phyloP scores from a whole-genome alignment of 352 stramenopile genomes.

The Phytophthora melonis region DNA sequence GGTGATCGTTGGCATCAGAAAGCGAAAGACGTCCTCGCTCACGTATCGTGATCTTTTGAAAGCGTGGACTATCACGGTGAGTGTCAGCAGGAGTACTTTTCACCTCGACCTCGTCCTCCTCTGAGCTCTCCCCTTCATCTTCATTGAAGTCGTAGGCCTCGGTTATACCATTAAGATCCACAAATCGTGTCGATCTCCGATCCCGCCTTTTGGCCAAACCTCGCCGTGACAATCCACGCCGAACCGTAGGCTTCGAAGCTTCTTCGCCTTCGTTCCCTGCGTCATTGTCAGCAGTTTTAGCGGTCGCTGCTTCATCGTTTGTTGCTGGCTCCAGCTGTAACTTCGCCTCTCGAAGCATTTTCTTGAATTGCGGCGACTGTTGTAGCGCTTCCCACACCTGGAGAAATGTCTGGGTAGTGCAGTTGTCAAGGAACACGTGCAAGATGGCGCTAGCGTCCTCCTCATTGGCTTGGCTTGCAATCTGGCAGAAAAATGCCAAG shows the following conservation, averaged over 20 bases:
- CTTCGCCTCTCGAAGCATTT: conserved; percentile 39
- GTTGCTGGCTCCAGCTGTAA: conserved; percentile 17
- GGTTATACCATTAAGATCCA: conserved; percentile 61
- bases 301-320: not conserved
- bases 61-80: conserved; percentile 27
- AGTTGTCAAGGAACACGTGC: conserved; percentile 59
- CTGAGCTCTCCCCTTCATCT: conserved; percentile 23
- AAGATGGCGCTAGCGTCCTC: conserved; percentile 60
- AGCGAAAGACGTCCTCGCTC: conserved; percentile 57
- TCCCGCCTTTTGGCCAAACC: conserved; percentile 10
- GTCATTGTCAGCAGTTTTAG: conserved; percentile 1
- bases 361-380: conserved; percentile 56
- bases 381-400: conserved; percentile 64
- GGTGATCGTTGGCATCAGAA: conserved; percentile 20
- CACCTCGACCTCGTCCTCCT: conserved; percentile 20
- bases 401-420: conserved; percentile 51
- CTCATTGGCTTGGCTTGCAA: conserved; percentile 65
- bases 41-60: conserved; percentile 51
- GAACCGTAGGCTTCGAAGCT: not conserved
- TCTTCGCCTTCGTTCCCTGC: conserved; percentile 15
- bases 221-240: conserved; percentile 20
- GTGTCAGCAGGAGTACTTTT: conserved; percentile 14
- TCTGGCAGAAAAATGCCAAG: conserved; percentile 73
- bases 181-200: conserved; percentile 41
- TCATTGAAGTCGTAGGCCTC: conserved; percentile 61